Evolutionary conservation across 768 basidiomycete species (phyloP).

Genomic region (Botryobasidium botryosum): DNA sequence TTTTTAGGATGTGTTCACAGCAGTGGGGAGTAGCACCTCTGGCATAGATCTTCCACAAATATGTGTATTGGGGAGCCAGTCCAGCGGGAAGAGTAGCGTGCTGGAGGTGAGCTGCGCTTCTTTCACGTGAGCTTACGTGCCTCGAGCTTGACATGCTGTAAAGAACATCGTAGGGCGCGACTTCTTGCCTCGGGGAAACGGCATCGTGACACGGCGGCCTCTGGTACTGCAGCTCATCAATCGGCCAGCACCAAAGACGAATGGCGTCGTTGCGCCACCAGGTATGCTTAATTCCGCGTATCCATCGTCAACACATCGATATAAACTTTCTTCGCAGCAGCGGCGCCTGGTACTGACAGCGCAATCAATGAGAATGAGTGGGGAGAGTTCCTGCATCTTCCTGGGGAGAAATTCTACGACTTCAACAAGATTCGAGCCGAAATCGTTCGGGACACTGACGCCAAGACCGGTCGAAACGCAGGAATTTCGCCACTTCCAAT

Average conservation of each 20-base stretch:
- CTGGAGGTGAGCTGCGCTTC: constrained; percentile 45
- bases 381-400: constrained; percentile 96
- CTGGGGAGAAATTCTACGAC: constrained; percentile 95
- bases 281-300: neutral
- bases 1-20: constrained; percentile 53
- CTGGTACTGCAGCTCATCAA: constrained; percentile 94
- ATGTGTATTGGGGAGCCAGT: constrained; percentile 80
- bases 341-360: neutral
- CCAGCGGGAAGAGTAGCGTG: constrained; percentile 87
- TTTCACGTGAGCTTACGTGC: neutral
- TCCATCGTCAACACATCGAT: neutral
- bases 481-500: constrained; percentile 96
- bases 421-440: constrained; percentile 94
- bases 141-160: too few relatives aligned
- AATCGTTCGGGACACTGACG: constrained; percentile 92
- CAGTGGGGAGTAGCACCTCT: constrained; percentile 60
- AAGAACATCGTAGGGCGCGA: constrained; percentile 97
- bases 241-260: constrained; percentile 33
- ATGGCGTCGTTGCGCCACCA: constrained; percentile 19
- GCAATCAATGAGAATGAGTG: constrained; percentile 82
- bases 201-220: constrained; percentile 95
- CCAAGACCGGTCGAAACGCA: constrained; percentile 96
- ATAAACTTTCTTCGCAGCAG: neutral
- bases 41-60: constrained; percentile 85
- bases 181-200: constrained; percentile 95